Base-by-base conservation (phyloP, 108 stramenopile genomes). In the Fistulifera pelliculosa region DNA sequence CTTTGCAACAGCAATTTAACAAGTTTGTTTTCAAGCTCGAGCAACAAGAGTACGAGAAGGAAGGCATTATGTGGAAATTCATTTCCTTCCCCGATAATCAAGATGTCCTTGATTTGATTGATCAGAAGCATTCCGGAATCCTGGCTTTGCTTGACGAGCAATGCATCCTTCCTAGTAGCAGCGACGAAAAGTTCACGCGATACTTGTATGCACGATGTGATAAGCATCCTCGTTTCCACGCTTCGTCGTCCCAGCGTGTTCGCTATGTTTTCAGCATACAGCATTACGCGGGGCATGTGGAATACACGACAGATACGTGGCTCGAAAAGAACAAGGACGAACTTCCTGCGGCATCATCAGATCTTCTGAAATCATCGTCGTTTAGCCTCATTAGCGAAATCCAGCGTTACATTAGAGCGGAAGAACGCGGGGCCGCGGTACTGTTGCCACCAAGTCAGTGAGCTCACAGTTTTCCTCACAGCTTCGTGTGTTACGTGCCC, bases 1-100 rank as follows among this genome's bases (percentile, higher is more conserved):
- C 92, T 11, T 73, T 99, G 18, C 98, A 99, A 68, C 96, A 99
- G 68, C 96, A 97, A 61, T 99, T 99, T 80, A 99, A 99, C 62
- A 81, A 93, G 64, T 95, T 87, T 54, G 95, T 98, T 1, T 98
- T 99, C 75, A 95, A 94, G 73, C 31, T 35, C 31, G 31, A 76
- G 35, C 57, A 79, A 52, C 71, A 72, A 26, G 77, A 78, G 55
- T 82, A 82, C 51, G 15, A 55, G 39, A 27, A 47, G 5, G 27
- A 49, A 31, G 83, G 82, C n/a, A 95, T 95, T 41, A 65, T 70
- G 2, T 95, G 94, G 94, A 62, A 65, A n/a, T 90, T 95, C 49
- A 93, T 95, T 43, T 57, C 67, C 15, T 94, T 94, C 56, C 77
- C 85, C 19, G 94, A 95, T 55, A 95, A 95, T 55, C 87, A 93